Conservation (phyloP, 352 stramenopile genomes). For the Pilasporangium apinafurcum region DNA sequence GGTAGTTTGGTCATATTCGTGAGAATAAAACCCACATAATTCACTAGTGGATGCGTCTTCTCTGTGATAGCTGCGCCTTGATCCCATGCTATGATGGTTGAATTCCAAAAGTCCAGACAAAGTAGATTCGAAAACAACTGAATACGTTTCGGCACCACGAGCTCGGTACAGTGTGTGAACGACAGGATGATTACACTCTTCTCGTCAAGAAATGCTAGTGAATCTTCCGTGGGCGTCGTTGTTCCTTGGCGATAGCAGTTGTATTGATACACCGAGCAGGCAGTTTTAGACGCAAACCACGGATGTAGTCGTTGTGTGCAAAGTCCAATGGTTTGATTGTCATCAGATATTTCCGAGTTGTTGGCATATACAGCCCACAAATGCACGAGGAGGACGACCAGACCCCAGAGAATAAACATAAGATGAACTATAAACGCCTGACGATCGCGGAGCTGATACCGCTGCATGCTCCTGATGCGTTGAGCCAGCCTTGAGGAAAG, state of each 20-base stretch:
- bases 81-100: conserved; percentile 10
- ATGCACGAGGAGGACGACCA: not conserved
- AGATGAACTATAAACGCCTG: not conserved
- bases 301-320: no score
- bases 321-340: no score
- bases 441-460: no score
- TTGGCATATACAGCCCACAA: conserved; percentile 10
- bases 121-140: not conserved
- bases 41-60: conserved; percentile 1
- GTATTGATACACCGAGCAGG: conserved; percentile 3
- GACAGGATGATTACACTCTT: conserved; percentile 8
- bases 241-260: conserved; percentile 5
- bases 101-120: conserved; percentile 11
- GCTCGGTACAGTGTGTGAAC: conserved; percentile 10
- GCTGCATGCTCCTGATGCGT: no score
- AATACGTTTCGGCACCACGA: conserved; percentile 3
- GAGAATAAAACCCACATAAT: conserved; percentile 2
- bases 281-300: conserved; percentile 1
- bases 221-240: not conserved
- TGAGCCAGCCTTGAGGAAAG: no score
- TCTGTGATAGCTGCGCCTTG: conserved; percentile 1
- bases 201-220: conserved; percentile 6
- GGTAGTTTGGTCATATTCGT: not conserved
- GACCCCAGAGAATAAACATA: conserved; percentile 4
- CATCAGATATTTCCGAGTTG: conserved; percentile 3